These are phyloP conservation scores for Eleusine coracana DNA, from an alignment of 176 grass and related monocot genomes.

Conservation along the genomic window DNA sequence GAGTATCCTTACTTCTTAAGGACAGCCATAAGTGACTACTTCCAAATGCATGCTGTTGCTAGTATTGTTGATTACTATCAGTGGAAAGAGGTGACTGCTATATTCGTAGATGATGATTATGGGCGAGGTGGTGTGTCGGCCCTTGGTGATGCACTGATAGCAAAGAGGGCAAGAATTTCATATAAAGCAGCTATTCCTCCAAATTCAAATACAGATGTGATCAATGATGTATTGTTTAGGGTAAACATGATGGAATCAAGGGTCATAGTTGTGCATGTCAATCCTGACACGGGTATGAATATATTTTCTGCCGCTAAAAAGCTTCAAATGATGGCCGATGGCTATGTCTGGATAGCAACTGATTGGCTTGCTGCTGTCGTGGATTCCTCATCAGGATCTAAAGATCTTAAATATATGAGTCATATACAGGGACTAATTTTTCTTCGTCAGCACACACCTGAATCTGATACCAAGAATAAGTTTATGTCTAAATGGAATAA, in stretches of 20 bases:
- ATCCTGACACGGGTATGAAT: conserved; percentile 70
- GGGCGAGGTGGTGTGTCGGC: conserved; percentile 61
- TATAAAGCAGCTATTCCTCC: conserved; percentile 74
- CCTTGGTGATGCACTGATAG: conserved; percentile 67
- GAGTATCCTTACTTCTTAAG: conserved; percentile 87
- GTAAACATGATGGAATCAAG: conserved; percentile 90
- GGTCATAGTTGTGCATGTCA: conserved; percentile 78
- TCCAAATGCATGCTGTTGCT: conserved; percentile 79
- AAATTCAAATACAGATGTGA: conserved; percentile 45
- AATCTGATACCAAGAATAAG: conserved; percentile 61
- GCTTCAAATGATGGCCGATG: conserved; percentile 59
- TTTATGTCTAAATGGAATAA: conserved; percentile 72
- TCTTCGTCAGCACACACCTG: conserved; percentile 65
- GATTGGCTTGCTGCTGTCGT: conserved; percentile 85
- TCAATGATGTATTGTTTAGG: conserved; percentile 57
- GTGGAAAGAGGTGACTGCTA: conserved; percentile 74
- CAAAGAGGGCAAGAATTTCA: conserved; percentile 63
- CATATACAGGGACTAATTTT: conserved; percentile 74
- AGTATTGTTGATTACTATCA: conserved; percentile 75
- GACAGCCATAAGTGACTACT: conserved; percentile 67
- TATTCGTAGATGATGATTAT: conserved; percentile 91
- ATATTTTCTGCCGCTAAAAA: conserved; percentile 68
- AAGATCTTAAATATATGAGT: conserved; percentile 43
- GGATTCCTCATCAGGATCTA: conserved; percentile 54
- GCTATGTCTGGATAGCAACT: conserved; percentile 90